Percentiles rank a stretch among this genome's conserved stretches.
Evolutionary conservation across 2,329 filamentous ascomycete species (phyloP).

Genomic region (Parafenestella ontariensis): DNA sequence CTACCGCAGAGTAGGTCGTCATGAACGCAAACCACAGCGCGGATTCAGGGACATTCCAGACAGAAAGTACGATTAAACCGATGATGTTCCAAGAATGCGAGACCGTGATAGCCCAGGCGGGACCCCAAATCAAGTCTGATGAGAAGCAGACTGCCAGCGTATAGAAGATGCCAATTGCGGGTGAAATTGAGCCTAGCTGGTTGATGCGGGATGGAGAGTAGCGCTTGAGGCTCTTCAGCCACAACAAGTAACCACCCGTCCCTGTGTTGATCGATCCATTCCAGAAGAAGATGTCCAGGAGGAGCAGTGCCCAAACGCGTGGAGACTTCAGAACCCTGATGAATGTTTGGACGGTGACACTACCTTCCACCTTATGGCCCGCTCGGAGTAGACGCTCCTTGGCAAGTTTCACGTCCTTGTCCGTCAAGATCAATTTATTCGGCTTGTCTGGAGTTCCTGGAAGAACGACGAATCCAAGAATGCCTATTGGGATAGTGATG

Average conservation of each 20-base stretch:
- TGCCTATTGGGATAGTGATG: slow-evolving; percentile 63
- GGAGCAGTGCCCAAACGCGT: slow-evolving; percentile 60
- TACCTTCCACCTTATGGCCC: slow-evolving; percentile 47
- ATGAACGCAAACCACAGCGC: slow-evolving; percentile 63
- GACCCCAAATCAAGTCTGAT: slow-evolving; percentile 61
- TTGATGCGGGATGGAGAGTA: slow-evolving; percentile 59
- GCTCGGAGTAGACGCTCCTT: slow-evolving; percentile 54
- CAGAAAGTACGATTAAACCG: slow-evolving; percentile 60
- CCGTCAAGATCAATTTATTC: slow-evolving; percentile 56
- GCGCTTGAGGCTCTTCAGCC: slow-evolving; percentile 63
- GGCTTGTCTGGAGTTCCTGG: slow-evolving; percentile 61
- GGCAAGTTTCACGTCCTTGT: slow-evolving; percentile 57
- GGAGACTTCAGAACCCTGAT: slow-evolving; percentile 44
- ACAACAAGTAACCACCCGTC: slow-evolving; percentile 62
- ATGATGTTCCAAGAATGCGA: slow-evolving; percentile 60
- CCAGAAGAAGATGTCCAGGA: slow-evolving; percentile 65
- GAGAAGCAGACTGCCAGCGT: slow-evolving; percentile 62
- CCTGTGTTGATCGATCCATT: slow-evolving; percentile 58
- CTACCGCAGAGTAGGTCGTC: slow-evolving; percentile 58
- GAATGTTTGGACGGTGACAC: slow-evolving; percentile 28
- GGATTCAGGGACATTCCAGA: slow-evolving; percentile 64
- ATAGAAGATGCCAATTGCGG: slow-evolving; percentile 65
- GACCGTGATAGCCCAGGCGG: slow-evolving; percentile 63
- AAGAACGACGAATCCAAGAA: slow-evolving; percentile 60
- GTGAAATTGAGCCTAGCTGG: slow-evolving; percentile 60